Evolutionary conservation across 441 rosid genomes (phyloP), one percentile per base, ranked within the genome.

Genomic region (Erodium trifolium): DNA sequence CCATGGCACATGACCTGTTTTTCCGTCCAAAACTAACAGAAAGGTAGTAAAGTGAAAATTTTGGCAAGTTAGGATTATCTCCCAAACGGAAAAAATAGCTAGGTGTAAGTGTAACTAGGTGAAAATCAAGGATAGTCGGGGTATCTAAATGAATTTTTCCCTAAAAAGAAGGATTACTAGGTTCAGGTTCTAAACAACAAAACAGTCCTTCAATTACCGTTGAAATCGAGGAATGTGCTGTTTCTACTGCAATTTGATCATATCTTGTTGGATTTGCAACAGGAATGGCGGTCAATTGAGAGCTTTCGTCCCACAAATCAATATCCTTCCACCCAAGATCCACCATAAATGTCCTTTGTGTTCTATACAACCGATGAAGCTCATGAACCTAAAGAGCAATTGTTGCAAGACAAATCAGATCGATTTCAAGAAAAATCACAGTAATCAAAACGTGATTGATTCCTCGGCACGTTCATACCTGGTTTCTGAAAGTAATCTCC

Each of bases 341-440:
- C 73, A 71, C 75, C 86, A 78, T 82, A 45, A 82, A 73, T 13
- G 72, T 78, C 75, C 73, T 75, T 70, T 83, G 84, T 43, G 78
- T 72, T 57, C 72, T 27, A 70, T 79, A 80, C 19, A 82, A 43
- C 29, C 77, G 81, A 64, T 85, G 87, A 68, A 83, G 86, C 69
- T 85, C 87, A 51, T 70, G 74, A 43, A 83, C 84, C 89, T 85
- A 71, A 69, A 69, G 51, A 13, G 43, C 11, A 13, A 53, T 55
- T 47, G 39, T 55, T 51, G 63, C 70, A 70, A 37, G 37, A 68
- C 63, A 35, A 45, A 17, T 14, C 35, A 57, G 70, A 71, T 45
- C 23, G 41, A 9, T 5, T 66, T 23, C 53, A 23, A 70, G 67
- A 11, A 53, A 63, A 2, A 9, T 16, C 14, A 51, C 69, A 1